Conservation (phyloP, 805 yeast genomes). For the Starmerella scarabaei region DNA sequence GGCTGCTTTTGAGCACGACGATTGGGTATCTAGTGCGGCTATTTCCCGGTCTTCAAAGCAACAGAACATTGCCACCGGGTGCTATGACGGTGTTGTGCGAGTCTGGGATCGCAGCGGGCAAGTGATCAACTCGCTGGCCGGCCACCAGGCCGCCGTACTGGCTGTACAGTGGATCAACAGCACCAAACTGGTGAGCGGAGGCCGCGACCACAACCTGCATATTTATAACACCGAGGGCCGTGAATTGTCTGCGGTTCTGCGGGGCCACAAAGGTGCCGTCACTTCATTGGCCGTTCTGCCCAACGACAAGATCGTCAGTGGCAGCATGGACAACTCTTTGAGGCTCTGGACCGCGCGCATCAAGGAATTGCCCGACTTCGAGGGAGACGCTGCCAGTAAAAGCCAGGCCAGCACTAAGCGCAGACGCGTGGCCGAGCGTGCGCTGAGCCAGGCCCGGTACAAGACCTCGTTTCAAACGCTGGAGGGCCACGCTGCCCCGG, state of each 20-base stretch:
- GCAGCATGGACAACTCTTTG: conserved; percentile 64
- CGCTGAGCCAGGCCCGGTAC: conserved; percentile 54
- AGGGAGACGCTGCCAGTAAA: conserved; percentile 26
- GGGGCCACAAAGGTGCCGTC: conserved; percentile 86
- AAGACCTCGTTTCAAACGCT: conserved; percentile 69
- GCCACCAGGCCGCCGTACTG: conserved; percentile 80
- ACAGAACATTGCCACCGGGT: conserved; percentile 65
- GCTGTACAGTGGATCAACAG: conserved; percentile 68
- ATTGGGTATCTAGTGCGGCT: conserved; percentile 80
- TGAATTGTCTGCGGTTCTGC: conserved; percentile 68
- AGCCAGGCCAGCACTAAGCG: conserved; percentile 82
- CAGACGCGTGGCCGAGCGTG: conserved; percentile 65
- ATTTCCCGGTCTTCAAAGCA: conserved; percentile 28
- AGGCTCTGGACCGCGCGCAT: conserved; percentile 82
- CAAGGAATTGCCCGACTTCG: conserved; percentile 60
- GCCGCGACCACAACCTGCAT: conserved; percentile 79
- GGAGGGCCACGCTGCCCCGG: conserved; percentile 77
- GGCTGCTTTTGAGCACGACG: conserved; percentile 81
- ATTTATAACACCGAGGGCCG: conserved; percentile 48
- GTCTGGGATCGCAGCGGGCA: conserved; percentile 74
- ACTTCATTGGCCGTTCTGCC: conserved; percentile 42
- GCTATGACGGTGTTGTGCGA: conserved; percentile 89
- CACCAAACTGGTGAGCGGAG: conserved; percentile 66
- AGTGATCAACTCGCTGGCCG: conserved; percentile 66
- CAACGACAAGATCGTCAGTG: conserved; percentile 54